A percentile compares a stretch with the other conserved stretches of the same genome.
Evolutionary conservation across 2,329 filamentous ascomycete genomes (phyloP).

Genomic region (Ascomycota sp.): DNA sequence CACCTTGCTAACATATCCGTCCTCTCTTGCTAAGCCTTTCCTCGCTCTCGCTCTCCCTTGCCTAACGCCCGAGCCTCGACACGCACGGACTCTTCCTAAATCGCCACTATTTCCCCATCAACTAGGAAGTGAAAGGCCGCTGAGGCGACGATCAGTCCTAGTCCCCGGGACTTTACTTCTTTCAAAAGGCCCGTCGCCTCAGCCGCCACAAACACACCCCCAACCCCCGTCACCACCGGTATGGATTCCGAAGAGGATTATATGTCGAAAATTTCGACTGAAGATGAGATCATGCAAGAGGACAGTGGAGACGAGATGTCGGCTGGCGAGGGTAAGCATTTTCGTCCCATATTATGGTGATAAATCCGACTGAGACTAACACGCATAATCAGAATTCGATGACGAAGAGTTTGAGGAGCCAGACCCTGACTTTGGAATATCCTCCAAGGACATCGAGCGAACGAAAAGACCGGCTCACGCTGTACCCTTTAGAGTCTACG

Average conservation of each 20-base stretch:
- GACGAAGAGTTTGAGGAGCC: constrained; percentile 35
- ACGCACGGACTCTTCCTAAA: not conserved
- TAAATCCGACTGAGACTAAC: not conserved
- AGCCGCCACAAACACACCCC: constrained; percentile 33
- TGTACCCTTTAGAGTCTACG: constrained; percentile 65
- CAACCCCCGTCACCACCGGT: constrained; percentile 31
- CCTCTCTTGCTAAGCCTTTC: not conserved
- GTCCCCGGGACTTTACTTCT: constrained; percentile 18
- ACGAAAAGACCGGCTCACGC: constrained; percentile 60
- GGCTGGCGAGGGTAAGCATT: constrained; percentile 24
- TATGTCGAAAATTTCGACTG: constrained; percentile 62
- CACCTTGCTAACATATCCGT: not conserved
- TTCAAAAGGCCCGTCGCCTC: constrained; percentile 38
- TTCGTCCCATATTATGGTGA: constrained; percentile 1
- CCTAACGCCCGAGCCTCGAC: not conserved
- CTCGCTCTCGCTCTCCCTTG: not conserved
- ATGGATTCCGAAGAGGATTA: constrained; percentile 97
- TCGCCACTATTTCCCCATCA: constrained; percentile 36
- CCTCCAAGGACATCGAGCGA: constrained; percentile 42
- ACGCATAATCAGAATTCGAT: constrained; percentile 26
- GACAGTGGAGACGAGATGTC: constrained; percentile 56
- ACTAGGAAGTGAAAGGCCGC: constrained; percentile 43
- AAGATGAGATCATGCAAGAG: constrained; percentile 53
- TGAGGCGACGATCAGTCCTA: constrained; percentile 38
- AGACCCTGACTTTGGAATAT: constrained; percentile 31